phyloP scores from a whole-genome alignment of 139 green algal species.

The Protoeuglena noctilucae region DNA sequence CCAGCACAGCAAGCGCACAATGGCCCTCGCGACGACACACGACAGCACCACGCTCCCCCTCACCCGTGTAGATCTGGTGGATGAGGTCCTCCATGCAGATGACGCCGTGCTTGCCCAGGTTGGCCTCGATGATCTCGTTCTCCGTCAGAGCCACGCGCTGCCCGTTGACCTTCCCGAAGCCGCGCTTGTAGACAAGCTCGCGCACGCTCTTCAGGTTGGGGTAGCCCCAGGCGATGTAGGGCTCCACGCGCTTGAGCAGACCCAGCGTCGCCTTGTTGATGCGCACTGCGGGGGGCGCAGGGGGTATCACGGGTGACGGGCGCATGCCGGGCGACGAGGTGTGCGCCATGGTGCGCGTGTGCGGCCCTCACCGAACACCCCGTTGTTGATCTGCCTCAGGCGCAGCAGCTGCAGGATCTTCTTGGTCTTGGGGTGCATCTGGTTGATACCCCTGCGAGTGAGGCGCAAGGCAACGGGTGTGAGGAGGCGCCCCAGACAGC shows the following conservation, averaged over 20 bases:
- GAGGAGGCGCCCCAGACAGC: too few relatives aligned
- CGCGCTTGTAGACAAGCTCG: constrained; percentile 98
- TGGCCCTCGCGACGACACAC: too few relatives aligned
- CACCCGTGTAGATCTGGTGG: constrained; percentile 94
- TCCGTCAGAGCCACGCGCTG: constrained; percentile 87
- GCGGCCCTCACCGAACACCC: constrained; percentile 67
- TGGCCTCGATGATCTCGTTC: constrained; percentile 87
- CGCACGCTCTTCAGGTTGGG: constrained; percentile 94
- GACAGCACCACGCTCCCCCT: too few relatives aligned
- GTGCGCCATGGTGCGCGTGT: not conserved
- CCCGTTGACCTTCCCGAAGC: constrained; percentile 84
- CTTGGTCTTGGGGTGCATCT: constrained; percentile 85
- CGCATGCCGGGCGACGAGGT: not conserved
- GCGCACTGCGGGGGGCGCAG: constrained; percentile 16
- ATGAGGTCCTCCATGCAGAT: constrained; percentile 99
- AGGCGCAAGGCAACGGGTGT: too few relatives aligned
- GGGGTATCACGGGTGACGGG: not conserved
- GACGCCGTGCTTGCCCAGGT: constrained; percentile 77
- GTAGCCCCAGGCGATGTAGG: constrained; percentile 93
- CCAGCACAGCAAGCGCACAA: too few relatives aligned
- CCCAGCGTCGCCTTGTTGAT: constrained; percentile 96
- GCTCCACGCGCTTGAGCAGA: constrained; percentile 91
- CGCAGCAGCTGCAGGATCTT: constrained; percentile 98
- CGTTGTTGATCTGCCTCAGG: constrained; percentile 95
- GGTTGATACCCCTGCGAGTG: constrained; percentile 63